phyloP scores from a whole-genome alignment of 139 green algal genomes.

The Ettlia oleoabundans region DNA sequence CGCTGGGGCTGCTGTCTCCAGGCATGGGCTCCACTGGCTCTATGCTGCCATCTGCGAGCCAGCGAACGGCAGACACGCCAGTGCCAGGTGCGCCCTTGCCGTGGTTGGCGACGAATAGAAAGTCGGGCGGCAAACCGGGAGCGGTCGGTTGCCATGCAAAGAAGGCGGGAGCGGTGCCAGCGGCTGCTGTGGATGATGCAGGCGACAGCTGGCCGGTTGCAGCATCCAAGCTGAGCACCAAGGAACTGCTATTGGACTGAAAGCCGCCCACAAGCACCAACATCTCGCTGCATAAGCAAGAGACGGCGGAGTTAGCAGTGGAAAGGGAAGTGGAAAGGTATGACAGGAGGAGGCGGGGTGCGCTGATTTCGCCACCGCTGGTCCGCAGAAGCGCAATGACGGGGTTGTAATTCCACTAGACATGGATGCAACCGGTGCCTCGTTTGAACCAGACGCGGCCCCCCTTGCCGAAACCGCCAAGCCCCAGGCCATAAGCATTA shows the following conservation, averaged over 20 bases:
- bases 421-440: too few relatives aligned
- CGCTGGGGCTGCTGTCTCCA: not conserved
- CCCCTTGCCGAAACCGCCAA: too few relatives aligned
- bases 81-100: not conserved
- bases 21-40: not conserved
- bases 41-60: not conserved
- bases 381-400: too few relatives aligned
- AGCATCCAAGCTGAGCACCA: not conserved
- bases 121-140: too few relatives aligned
- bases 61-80: not conserved
- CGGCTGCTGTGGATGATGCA: not conserved
- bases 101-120: not conserved
- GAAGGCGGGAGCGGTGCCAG: not conserved
- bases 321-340: too few relatives aligned
- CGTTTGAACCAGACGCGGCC: too few relatives aligned
- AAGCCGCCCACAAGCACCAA: not conserved
- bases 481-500: too few relatives aligned
- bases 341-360: too few relatives aligned
- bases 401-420: too few relatives aligned
- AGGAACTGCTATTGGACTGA: not conserved
- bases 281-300: too few relatives aligned
- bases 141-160: too few relatives aligned
- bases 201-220: not conserved
- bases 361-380: too few relatives aligned
- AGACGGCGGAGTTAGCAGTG: not conserved